Conservation (phyloP, 225 moss, liverwort and hornwort species). For the Marchantia polymorpha region DNA sequence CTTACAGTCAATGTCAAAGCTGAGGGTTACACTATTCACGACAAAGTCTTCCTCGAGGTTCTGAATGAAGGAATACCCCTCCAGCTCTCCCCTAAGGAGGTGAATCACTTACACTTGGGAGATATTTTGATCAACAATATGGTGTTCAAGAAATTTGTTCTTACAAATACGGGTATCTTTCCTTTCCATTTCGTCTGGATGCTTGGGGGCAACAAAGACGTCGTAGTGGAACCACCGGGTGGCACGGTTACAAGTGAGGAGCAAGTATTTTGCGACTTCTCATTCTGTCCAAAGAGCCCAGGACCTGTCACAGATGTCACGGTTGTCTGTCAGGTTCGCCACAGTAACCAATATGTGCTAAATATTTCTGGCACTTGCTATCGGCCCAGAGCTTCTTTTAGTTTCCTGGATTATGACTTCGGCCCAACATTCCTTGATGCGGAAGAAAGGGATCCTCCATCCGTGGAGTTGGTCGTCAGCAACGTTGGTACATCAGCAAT, state of each 20-base stretch:
- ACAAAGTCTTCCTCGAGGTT: slow-evolving; percentile 72
- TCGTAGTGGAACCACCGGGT: slow-evolving; percentile 59
- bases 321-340: slow-evolving; percentile 64
- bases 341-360: slow-evolving; percentile 65
- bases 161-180: slow-evolving; percentile 62
- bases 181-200: slow-evolving; percentile 82
- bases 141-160: slow-evolving; percentile 62
- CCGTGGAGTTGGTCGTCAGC: slow-evolving; percentile 54
- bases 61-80: slow-evolving; percentile 57
- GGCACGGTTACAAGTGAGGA: slow-evolving; percentile 66
- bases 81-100: slow-evolving; percentile 46
- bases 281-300: slow-evolving; percentile 52
- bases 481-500: slow-evolving; percentile 54
- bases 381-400: slow-evolving; percentile 65
- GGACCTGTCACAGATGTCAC: slow-evolving; percentile 55
- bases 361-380: slow-evolving; percentile 65
- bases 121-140: slow-evolving; percentile 69
- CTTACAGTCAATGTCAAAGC: slow-evolving; percentile 76
- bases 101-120: slow-evolving; percentile 61
- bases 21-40: slow-evolving; percentile 70
- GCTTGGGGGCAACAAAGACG: slow-evolving; percentile 60
- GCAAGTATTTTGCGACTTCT: slow-evolving; percentile 63
- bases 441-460: slow-evolving; percentile 62
- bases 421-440: slow-evolving; percentile 73
- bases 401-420: slow-evolving; percentile 87